Conservation (phyloP, 495 filamentous ascomycete genomes). For the Penicillium pulvis region DNA sequence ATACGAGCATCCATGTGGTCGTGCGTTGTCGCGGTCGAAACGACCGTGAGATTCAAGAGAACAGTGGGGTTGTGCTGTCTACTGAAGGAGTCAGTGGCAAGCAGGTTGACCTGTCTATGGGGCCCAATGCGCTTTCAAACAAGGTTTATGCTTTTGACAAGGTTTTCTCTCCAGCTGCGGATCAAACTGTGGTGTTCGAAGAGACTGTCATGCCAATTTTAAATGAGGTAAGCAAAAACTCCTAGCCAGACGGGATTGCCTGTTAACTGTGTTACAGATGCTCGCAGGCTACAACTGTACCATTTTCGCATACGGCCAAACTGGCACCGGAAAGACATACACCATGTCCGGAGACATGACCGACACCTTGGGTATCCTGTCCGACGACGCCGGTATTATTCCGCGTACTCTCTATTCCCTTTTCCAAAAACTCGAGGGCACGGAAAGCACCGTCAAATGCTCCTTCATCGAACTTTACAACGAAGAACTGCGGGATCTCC, state of each 20-base stretch:
- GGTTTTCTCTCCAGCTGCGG: constrained; percentile 93
- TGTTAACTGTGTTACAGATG: constrained; percentile 59
- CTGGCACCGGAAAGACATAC: constrained; percentile 97
- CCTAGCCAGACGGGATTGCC: background rate
- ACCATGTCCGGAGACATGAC: constrained; percentile 99
- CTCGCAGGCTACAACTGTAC: constrained; percentile 97
- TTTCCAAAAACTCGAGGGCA: constrained; percentile 82
- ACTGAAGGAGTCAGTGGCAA: constrained; percentile 87
- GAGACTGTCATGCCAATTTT: constrained; percentile 90
- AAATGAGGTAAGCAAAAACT: constrained; percentile 69
- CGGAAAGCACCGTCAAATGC: constrained; percentile 90
- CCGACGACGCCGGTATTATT: constrained; percentile 92
- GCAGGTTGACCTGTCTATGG: constrained; percentile 85
- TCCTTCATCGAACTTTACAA: constrained; percentile 99
- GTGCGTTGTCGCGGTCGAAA: constrained; percentile 92
- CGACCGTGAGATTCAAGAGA: constrained; percentile 88
- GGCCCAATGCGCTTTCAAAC: constrained; percentile 86
- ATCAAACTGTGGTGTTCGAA: constrained; percentile 89
- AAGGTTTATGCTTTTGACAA: constrained; percentile 97
- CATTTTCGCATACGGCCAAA: constrained; percentile 98
- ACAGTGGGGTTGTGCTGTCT: constrained; percentile 85
- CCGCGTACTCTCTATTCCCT: constrained; percentile 84
- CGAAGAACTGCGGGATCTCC: constrained; percentile 88
- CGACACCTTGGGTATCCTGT: constrained; percentile 78
- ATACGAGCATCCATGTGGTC: constrained; percentile 97